Evolutionary conservation across 2,329 filamentous ascomycete species (phyloP).

Genomic region (Pseudocercospora fuligena): DNA sequence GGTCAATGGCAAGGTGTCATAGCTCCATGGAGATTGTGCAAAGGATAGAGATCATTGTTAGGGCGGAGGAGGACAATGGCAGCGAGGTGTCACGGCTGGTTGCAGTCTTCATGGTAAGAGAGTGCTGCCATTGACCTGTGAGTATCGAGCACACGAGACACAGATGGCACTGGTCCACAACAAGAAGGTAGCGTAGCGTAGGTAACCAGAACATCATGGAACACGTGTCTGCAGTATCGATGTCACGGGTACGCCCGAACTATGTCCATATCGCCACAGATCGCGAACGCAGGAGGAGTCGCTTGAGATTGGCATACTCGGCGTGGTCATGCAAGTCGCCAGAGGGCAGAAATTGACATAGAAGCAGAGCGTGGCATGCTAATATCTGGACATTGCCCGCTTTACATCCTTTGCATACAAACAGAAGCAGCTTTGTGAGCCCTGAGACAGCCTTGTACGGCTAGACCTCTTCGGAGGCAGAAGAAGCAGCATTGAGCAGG

Average conservation of each 20-base stretch:
- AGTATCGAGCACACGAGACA: neutral
- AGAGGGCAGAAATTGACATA: no score
- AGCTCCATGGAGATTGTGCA: neutral
- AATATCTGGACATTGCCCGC: no score
- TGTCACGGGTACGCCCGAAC: no score
- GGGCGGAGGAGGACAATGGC: neutral
- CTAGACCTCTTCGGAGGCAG: neutral
- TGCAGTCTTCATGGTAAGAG: neutral
- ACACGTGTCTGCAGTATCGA: no score
- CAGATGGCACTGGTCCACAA: neutral
- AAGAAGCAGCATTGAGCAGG: neutral
- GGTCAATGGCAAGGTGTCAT: constrained; percentile 8
- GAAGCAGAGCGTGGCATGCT: no score
- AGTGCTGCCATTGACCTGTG: neutral
- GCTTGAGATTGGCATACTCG: no score
- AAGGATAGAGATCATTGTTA: neutral
- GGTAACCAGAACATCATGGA: neutral
- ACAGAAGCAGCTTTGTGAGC: neutral
- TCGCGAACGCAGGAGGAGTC: no score
- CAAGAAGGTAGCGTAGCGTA: neutral
- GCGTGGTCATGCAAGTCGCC: no score
- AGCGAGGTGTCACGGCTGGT: neutral
- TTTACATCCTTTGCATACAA: neutral
- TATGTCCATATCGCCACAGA: no score
- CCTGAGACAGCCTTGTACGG: neutral